These are phyloP conservation scores for Starmerella gropengiesseri DNA, from an alignment of 805 yeast species.

Conservation along the genomic window DNA sequence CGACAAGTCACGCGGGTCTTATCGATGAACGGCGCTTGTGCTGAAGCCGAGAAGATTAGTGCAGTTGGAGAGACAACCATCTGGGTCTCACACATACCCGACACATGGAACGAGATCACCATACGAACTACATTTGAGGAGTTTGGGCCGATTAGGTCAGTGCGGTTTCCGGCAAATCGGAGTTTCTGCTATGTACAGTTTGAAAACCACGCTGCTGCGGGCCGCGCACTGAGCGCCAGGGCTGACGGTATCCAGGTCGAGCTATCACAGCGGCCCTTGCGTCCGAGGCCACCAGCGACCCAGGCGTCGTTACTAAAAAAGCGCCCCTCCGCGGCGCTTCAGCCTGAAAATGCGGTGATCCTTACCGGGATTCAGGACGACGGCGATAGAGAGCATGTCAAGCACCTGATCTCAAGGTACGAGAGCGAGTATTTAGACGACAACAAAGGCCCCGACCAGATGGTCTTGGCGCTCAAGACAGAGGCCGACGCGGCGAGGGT, in stretches of 20 bases:
- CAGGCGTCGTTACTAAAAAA: too few species aligned
- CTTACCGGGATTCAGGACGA: too few species aligned
- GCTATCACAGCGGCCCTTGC: neutral
- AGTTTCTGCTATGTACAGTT: slow-evolving; percentile 1
- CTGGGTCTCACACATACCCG: neutral
- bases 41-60: neutral
- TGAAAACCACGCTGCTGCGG: neutral
- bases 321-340: too few species aligned
- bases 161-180: neutral
- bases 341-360: too few species aligned
- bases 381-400: too few species aligned
- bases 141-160: neutral
- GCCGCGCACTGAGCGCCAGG: neutral
- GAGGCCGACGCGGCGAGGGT: neutral
- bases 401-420: too few species aligned
- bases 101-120: neutral
- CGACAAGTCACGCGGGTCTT: neutral
- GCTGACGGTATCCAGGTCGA: neutral
- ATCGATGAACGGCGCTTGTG: too few species aligned
- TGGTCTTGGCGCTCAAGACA: too few species aligned
- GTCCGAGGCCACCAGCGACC: too few species aligned
- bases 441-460: too few species aligned
- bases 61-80: neutral
- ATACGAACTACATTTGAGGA: neutral
- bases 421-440: too few species aligned